Percentiles rank a stretch among this genome's conserved stretches.
These are phyloP conservation scores for Nicotiana sylvestris DNA, from an alignment of 257 asterid species.

Conservation along the genomic window DNA sequence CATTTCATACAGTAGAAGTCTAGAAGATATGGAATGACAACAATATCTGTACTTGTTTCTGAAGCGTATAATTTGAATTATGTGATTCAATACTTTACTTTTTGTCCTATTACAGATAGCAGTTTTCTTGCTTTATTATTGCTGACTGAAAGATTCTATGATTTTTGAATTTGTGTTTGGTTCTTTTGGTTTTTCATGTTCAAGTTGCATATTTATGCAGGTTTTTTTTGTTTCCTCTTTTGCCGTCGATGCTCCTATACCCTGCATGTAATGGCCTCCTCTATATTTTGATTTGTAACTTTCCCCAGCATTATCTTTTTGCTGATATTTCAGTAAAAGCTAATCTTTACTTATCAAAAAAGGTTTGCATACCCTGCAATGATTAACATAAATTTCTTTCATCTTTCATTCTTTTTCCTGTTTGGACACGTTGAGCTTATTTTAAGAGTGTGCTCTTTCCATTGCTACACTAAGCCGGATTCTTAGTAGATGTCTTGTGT, in stretches of 20 bases:
- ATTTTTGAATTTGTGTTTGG: not conserved
- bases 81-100: not conserved
- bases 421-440: not conserved
- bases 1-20: not conserved
- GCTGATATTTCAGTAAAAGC: too few species aligned
- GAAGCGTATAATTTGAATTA: not conserved
- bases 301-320: too few species aligned
- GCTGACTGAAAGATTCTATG: not conserved
- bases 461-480: not conserved
- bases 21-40: not conserved
- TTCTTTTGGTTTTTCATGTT: not conserved
- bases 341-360: too few species aligned
- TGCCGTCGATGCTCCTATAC: not conserved
- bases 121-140: not conserved
- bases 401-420: not conserved
- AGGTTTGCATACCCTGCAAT: not conserved
- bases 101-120: not conserved
- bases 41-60: not conserved
- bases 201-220: not conserved
- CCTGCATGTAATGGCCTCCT: not conserved
- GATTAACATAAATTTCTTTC: not conserved
- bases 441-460: not conserved
- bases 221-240: not conserved
- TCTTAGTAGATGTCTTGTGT: not conserved
- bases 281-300: too few species aligned